phyloP scores from a whole-genome alignment of 1,284 basidiomycete genomes.

The Fomitopsis palustris region DNA sequence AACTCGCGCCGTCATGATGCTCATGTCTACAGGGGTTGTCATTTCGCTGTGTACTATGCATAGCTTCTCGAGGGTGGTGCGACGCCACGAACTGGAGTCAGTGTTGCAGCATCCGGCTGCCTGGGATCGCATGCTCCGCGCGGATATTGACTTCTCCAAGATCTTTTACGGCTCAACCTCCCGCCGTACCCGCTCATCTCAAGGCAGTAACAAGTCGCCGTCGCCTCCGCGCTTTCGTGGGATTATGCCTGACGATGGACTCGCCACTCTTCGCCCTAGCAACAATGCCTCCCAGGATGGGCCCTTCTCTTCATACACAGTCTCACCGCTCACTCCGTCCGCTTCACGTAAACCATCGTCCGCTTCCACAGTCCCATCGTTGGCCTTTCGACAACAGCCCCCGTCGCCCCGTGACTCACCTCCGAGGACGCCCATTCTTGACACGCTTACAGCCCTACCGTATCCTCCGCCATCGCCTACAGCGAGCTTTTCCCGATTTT shows the following conservation, averaged over 20 bases:
- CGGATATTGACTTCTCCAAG: conserved; percentile 22
- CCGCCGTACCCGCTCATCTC: conserved; percentile 22
- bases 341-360: conserved; percentile 5
- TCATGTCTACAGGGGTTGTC: conserved; percentile 43
- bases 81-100: conserved; percentile 59
- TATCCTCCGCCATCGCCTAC: conserved; percentile 8
- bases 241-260: conserved; percentile 8
- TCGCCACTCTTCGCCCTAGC: conserved; percentile 9
- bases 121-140: conserved; percentile 34
- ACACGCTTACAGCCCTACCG: conserved; percentile 16
- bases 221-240: conserved; percentile 14
- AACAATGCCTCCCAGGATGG: conserved; percentile 10
- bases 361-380: conserved; percentile 14
- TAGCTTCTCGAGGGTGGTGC: conserved; percentile 59
- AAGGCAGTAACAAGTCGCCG: conserved; percentile 16
- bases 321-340: conserved; percentile 10
- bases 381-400: conserved; percentile 11
- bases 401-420: conserved; percentile 13
- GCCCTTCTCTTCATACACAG: conserved; percentile 6
- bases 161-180: conserved; percentile 16
- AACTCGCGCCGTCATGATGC: background rate
- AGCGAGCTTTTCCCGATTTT: background rate
- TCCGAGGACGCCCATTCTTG: conserved; percentile 6
- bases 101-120: conserved; percentile 47
- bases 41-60: conserved; percentile 57